Evolutionary conservation across 768 basidiomycete species (phyloP).

Genomic region (Austroboletus festivus): DNA sequence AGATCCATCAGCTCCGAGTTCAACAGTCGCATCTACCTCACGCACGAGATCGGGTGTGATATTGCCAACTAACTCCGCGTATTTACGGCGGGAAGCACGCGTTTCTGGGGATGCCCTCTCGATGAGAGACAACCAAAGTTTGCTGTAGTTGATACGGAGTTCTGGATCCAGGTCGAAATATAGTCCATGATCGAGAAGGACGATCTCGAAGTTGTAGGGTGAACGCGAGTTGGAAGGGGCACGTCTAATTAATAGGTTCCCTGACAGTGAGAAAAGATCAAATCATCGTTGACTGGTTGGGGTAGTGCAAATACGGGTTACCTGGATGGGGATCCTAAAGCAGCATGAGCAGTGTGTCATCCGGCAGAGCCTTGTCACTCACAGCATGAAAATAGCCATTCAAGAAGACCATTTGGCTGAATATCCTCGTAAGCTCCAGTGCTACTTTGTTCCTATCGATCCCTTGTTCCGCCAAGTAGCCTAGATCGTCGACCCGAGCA

Average conservation of each 20-base stretch:
- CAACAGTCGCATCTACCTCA: conserved; percentile 2
- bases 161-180: conserved; percentile 87
- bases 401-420: conserved; percentile 92
- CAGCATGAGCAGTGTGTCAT: conserved; percentile 13
- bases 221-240: conserved; percentile 59
- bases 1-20: conserved; percentile 4
- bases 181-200: conserved; percentile 88
- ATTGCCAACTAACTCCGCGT: conserved; percentile 88
- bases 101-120: conserved; percentile 63
- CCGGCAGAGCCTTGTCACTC: conserved; percentile 27
- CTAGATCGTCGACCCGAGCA: conserved; percentile 82
- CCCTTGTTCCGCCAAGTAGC: conserved; percentile 71
- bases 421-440: conserved; percentile 85
- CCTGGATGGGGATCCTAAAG: conserved; percentile 84
- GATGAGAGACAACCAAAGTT: conserved; percentile 90
- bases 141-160: conserved; percentile 79
- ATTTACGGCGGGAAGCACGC: conserved; percentile 71
- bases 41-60: conserved; percentile 81
- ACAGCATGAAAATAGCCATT: conserved; percentile 90
- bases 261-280: conserved; percentile 32
- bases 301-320: conserved; percentile 23
- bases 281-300: conserved; percentile 2
- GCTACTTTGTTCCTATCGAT: conserved; percentile 96
- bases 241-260: conserved; percentile 88
- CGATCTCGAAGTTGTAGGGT: conserved; percentile 95